Base-by-base conservation (phyloP, 116 monocot genomes). In the Trichopus zeylanicus region DNA sequence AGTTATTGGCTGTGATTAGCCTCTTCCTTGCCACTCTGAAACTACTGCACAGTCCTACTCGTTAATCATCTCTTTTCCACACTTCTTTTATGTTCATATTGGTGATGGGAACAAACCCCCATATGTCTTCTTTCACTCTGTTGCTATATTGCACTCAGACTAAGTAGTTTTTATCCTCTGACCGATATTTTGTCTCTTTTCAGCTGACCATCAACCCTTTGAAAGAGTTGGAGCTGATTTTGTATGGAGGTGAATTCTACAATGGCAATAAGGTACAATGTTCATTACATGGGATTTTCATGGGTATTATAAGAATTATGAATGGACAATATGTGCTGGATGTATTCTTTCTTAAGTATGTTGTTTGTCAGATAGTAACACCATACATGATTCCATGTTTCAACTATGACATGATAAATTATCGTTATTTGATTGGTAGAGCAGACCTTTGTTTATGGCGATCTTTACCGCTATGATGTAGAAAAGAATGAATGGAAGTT, bases 371-470 rank as follows among this genome's bases (percentile, higher is more conserved):
- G n/a, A 3, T n/a, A 42, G 4, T 16, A 2, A n/a, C 16, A 13
- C n/a, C 42, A 15, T 1, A 16, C 16, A 42, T 42, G 13, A 42
- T 37, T n/a, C n/a, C n/a, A n/a, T n/a, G n/a, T n/a, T n/a, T n/a
- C 3, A n/a, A 3, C 13, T 42, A 13, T 13, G 15, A 49, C 3
- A 26, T 11, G 48, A 8, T 16, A 37, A 55, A 61, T 39, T 15
- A 29, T 56, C 5, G 33, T 19, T 31, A 32, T 51, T 15, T 27
- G 61, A 37, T 60, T 74, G 15, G 46, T 29, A 13, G 3, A 91
- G 79, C 75, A 97, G 97, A 97, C 97, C 29, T 97, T 73, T 79
- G 84, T 97, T 55, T 97, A 91, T 82, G 97, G 91, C 48, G 97
- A 97, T 80, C 84, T 97, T 64, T 97, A 87, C 75, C 86, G 97